These are phyloP conservation scores for Strombidium stylifer DNA, from an alignment of 73 alveolate genomes.

Conservation along the genomic window DNA sequence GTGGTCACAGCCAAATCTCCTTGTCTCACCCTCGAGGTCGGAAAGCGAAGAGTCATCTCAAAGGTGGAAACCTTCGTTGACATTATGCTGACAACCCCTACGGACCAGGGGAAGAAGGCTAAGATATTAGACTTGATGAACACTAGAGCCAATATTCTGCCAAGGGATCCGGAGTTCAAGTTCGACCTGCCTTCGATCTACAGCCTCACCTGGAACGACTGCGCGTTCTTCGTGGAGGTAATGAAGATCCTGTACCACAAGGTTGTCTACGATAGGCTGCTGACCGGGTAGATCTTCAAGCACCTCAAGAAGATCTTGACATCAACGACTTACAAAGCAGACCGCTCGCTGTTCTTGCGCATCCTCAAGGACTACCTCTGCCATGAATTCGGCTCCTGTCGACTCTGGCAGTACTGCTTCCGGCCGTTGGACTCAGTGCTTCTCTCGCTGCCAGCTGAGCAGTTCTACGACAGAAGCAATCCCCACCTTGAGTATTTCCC, in stretches of 20 bases:
- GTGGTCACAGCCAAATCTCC: constrained; percentile 75
- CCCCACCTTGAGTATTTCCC: constrained; percentile 88
- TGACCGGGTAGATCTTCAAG: too few relatives aligned
- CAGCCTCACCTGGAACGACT: too few relatives aligned
- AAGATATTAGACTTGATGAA: constrained; percentile 61
- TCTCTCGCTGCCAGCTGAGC: too few relatives aligned
- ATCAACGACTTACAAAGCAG: too few relatives aligned
- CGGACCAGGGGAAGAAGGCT: constrained; percentile 54
- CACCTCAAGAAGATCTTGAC: too few relatives aligned
- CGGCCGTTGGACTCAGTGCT: background rate
- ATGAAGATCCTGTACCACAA: constrained; percentile 74
- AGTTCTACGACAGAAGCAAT: constrained; percentile 2
- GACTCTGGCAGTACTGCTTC: background rate
- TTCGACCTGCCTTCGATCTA: constrained; percentile 52
- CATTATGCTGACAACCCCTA: constrained; percentile 52
- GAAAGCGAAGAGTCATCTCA: constrained; percentile 53
- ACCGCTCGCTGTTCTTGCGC: constrained; percentile 67
- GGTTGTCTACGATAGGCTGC: background rate
- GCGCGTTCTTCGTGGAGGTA: constrained; percentile 71
- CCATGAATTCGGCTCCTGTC: background rate
- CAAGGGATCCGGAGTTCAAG: constrained; percentile 52
- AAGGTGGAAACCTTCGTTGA: constrained; percentile 64
- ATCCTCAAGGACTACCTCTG: background rate
- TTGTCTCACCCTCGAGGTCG: constrained; percentile 16
- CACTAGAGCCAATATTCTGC: constrained; percentile 52